These are phyloP conservation scores for Paracoccidioides lutzii DNA, from an alignment of 2,329 filamentous ascomycete genomes.

Conservation along the genomic window DNA sequence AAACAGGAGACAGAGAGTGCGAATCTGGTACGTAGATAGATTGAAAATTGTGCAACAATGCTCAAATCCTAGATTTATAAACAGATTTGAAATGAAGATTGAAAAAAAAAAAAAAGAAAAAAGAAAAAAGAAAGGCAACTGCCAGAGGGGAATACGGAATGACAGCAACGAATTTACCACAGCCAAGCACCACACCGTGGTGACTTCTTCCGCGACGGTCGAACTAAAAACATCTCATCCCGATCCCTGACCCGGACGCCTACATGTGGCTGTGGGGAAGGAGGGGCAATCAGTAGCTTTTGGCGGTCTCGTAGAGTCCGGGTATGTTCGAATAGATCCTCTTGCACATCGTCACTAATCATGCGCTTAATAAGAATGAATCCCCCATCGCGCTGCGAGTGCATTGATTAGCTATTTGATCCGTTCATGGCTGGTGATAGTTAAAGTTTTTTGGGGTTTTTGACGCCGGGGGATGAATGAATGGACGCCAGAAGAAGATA, in stretches of 20 bases:
- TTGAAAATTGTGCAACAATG: no score
- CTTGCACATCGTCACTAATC: slow-evolving; percentile 59
- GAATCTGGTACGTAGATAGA: no score
- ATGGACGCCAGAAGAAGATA: not conserved
- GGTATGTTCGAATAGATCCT: slow-evolving; percentile 61
- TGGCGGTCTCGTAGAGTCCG: slow-evolving; percentile 45
- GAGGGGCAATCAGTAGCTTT: slow-evolving; percentile 24
- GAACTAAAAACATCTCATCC: slow-evolving; percentile 35
- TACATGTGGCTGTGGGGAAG: slow-evolving; percentile 11
- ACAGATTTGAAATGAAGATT: no score
- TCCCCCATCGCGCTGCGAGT: slow-evolving; percentile 43
- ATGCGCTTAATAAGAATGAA: slow-evolving; percentile 62
- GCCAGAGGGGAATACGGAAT: no score
- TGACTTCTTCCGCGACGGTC: slow-evolving; percentile 28
- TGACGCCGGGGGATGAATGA: not conserved
- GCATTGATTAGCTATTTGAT: slow-evolving; percentile 20
- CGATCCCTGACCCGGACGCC: slow-evolving; percentile 31
- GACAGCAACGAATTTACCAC: not conserved
- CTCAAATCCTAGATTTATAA: no score
- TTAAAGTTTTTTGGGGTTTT: not conserved
- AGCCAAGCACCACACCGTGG: slow-evolving; percentile 13
- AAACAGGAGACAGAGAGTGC: no score
- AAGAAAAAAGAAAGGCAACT: no score
- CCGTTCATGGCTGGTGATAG: not conserved
- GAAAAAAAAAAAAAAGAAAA: no score